phyloP scores from a whole-genome alignment of 345 rosid genomes.

The Kandelia obovata region DNA sequence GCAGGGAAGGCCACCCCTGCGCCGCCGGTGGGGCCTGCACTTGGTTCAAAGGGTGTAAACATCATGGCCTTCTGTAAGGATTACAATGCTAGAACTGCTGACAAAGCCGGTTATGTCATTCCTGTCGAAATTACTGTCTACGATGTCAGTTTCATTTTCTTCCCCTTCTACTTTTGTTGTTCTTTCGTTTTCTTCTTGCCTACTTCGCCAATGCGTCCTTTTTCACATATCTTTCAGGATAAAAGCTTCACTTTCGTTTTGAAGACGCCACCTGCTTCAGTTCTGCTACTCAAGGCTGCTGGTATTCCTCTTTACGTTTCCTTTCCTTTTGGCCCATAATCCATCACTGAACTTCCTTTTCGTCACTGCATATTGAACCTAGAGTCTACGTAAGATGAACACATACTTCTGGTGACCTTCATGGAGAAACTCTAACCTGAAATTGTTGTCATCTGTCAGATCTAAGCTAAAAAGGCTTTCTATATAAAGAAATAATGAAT shows the following conservation, averaged over 20 bases:
- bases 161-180: not conserved
- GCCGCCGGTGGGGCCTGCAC: constrained; percentile 91
- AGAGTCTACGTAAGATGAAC: no score
- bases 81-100: constrained; percentile 95
- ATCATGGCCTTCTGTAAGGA: constrained; percentile 95
- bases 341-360: no score
- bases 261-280: constrained; percentile 97
- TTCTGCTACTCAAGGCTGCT: constrained; percentile 89
- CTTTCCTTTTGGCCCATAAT: no score
- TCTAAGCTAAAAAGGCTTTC: no score
- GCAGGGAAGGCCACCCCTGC: constrained; percentile 98
- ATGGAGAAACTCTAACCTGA: no score
- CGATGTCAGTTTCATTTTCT: constrained; percentile 49
- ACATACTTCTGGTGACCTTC: no score
- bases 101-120: constrained; percentile 85
- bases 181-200: not conserved
- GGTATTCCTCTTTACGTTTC: constrained; percentile 35
- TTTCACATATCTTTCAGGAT: constrained; percentile 49
- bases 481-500: no score
- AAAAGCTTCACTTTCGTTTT: constrained; percentile 90
- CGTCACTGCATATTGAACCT: no score
- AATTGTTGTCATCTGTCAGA: no score
- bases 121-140: constrained; percentile 94
- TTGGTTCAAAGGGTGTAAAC: constrained; percentile 84
- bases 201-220: no score